phyloP scores from a whole-genome alignment of 2,329 filamentous ascomycete genomes.

The Fusarium dlaminii region DNA sequence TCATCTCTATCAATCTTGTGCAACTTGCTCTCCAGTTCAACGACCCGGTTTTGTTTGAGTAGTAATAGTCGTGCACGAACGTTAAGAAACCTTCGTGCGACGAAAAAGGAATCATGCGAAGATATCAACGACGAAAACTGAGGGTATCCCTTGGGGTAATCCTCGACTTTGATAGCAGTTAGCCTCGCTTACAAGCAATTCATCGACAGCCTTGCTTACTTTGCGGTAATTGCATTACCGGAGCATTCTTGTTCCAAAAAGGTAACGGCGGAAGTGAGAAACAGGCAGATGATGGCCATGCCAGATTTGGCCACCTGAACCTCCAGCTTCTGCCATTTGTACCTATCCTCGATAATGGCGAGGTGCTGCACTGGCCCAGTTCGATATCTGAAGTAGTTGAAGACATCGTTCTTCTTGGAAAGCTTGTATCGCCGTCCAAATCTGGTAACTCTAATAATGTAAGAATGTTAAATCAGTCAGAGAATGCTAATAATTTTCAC shows the following conservation, averaged over 20 bases:
- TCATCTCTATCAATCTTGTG: background rate
- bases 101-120: background rate
- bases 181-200: background rate
- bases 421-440: fast-evolving
- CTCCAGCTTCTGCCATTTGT: background rate
- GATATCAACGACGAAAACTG: background rate
- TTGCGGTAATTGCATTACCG: background rate
- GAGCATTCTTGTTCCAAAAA: background rate
- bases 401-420: background rate
- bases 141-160: background rate
- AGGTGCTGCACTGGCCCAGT: background rate
- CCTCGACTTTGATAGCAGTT: background rate
- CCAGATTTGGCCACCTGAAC: background rate
- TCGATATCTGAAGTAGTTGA: background rate
- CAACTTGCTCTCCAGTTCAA: background rate
- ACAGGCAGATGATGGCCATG: background rate
- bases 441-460: fast-evolving
- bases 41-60: background rate
- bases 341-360: background rate
- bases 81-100: fast-evolving
- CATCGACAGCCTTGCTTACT: background rate
- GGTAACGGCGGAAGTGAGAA: background rate
- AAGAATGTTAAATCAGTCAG: fast-evolving
- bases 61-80: background rate
- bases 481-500: no score